Conservation (phyloP, 148 eudicot genomes). For the Camellia granthamiana region DNA sequence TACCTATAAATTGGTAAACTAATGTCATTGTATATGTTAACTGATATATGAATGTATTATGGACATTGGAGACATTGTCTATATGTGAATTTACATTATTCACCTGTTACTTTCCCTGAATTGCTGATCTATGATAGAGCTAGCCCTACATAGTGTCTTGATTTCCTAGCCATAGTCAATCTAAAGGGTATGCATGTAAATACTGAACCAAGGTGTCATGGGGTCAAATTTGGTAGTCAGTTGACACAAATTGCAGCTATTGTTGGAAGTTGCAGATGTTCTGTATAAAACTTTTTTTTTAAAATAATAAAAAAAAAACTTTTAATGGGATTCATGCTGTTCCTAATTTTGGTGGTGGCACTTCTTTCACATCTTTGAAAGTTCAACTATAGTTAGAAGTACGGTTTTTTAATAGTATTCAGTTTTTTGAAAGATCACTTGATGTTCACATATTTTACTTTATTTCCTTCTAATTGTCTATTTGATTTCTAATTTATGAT, state of each 20-base stretch:
- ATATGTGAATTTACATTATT: not conserved
- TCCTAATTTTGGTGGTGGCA: not conserved
- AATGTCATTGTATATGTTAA: not conserved
- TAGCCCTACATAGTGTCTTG: not conserved
- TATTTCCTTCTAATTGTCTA: not conserved
- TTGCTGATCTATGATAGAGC: not conserved
- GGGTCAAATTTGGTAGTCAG: not conserved
- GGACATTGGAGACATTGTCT: not conserved
- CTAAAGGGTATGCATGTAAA: not conserved
- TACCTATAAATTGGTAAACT: not conserved
- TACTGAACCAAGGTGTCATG: not conserved
- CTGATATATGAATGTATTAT: not conserved
- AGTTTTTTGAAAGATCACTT: not conserved
- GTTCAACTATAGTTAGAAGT: not conserved
- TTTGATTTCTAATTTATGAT: not conserved
- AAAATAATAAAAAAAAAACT: too few relatives aligned
- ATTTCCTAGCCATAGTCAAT: not conserved
- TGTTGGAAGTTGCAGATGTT: not conserved
- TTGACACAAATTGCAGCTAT: not conserved
- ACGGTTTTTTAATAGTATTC: not conserved
- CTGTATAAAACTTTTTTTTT: not conserved
- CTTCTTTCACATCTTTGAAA: not conserved
- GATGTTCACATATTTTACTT: not conserved
- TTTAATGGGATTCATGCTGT: not conserved
- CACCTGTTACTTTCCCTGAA: not conserved